Evolutionary conservation across 192 early-diverging fungal species (phyloP), one percentile per base, ranked within the genome.

Genomic region (Linnemannia zychae): DNA sequence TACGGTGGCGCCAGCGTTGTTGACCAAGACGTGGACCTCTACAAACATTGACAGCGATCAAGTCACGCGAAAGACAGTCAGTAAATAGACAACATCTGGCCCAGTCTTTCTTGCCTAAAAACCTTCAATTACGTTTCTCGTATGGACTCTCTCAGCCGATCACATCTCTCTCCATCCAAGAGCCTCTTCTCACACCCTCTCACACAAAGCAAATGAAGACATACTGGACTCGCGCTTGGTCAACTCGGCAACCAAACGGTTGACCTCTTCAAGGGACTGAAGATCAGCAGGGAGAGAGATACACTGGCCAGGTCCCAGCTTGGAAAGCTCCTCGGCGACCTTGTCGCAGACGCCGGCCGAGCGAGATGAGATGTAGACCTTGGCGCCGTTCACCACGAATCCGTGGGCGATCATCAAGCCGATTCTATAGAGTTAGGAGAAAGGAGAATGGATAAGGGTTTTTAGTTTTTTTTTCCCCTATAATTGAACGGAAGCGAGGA

Each of bases 281-380:
- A 98, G 89, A 79, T 97, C 94, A 68, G 94, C 95, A 46, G 94
- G 91, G 33, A 98, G 66, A 0, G 94, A 86, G 76, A 95, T 90
- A 82, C 95, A 96, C 28, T 86, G 76, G 34, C 97, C 97, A 38
- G 94, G 92, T 9, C 94, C 95, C 70, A 88, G 81, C 46, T 86
- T 78, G 70, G 82, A 96, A 72, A 98, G 89, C 69, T 95, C 93
- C 15, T 78, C 57, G 6, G 96, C 96, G 9, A 90, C 91, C 66
- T 90, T 83, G 22, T 93, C 91, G 52, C 92, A 90, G 0, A 90
- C 91, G 5, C 75, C 40, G 6, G 82, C 88, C 71, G 96, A 97
- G 81, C 98, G 92, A 22, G 94, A 95, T 49, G 95, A 93, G 81
- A 99, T 97, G 84, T 97, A 99, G 44, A 99, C 98, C 78, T 91